Base-by-base conservation (phyloP, 2,329 filamentous ascomycete species). In the Septoria linicola region DNA sequence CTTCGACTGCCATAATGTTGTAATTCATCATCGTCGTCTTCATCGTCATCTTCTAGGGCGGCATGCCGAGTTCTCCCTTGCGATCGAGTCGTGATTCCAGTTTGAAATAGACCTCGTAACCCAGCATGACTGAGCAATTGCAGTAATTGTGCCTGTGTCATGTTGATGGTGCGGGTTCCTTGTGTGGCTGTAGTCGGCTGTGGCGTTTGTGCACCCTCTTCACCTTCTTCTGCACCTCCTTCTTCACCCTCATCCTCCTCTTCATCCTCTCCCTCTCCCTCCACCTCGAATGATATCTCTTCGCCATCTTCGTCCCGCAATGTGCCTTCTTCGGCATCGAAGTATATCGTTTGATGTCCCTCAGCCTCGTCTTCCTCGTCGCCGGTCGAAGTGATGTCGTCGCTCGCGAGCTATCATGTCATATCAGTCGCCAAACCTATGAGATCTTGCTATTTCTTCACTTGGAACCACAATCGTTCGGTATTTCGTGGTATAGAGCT, bases 81-180 rank as follows among this genome's bases (percentile, higher is more conserved):
- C 1, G 62, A 65, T 36, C 64, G 55, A 25, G 60, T 65, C 25
- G 59, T 60, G 25, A 60, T 39, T 25, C 62, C 56, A 8, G 54
- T 32, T 68, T 67, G 53, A 68, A 83, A 75, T 35, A 83, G 73
- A 25, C 76, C 74, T 46, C 76, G 74, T 4, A 84, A 67, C 27
- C 79, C 78, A 45, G 73, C 71, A 27, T 76, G 70, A 6, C 77
- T 75, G n/a, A 83, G 71, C 16, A 83, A 62, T 57, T 77, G 76
- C 55, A 82, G 69, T 41, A 83, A 71, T 55, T 80, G 75, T 27
- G 74, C 70, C 49, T 73, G 72, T 23, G 53, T 45, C 40, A 39
- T 53, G 41, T 51, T 53, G 51, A 66, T 65, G 11, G 63, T 64
- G 49, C 34, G 44, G 11, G 44, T 40, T 21, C 16, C 36, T 16